phyloP scores from a whole-genome alignment of 2,329 filamentous ascomycete species.

The Hirsutella rhossiliensis region DNA sequence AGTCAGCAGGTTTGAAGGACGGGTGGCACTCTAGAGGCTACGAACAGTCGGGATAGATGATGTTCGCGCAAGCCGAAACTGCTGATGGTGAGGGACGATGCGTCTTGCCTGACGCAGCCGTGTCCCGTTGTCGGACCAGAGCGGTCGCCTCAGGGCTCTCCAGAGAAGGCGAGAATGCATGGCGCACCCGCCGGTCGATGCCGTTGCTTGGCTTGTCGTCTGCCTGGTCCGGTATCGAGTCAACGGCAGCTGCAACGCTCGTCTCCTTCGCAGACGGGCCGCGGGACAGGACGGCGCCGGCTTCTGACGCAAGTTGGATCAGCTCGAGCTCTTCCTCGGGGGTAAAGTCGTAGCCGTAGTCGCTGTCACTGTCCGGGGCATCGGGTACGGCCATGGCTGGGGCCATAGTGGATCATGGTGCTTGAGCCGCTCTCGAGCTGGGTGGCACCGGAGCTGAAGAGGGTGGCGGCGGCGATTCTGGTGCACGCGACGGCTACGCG shows the following conservation, averaged over 20 bases:
- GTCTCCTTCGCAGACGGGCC: not conserved
- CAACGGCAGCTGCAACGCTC: conserved; percentile 5
- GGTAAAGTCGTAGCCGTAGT: conserved; percentile 35
- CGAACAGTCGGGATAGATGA: conserved; percentile 43
- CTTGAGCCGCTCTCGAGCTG: not conserved
- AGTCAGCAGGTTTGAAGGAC: conserved; percentile 36
- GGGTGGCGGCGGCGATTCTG: not conserved
- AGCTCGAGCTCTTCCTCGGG: conserved; percentile 32
- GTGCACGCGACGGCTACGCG: not conserved
- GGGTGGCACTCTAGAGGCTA: conserved; percentile 4
- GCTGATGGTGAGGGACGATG: not conserved
- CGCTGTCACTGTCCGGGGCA: conserved; percentile 22
- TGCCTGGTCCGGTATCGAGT: conserved; percentile 11
- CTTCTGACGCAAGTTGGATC: conserved; percentile 15
- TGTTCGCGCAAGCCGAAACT: conserved; percentile 11
- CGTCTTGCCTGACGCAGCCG: not conserved
- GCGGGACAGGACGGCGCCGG: not conserved
- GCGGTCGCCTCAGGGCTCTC: too few relatives aligned
- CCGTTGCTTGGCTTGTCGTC: not conserved
- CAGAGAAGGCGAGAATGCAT: too few relatives aligned
- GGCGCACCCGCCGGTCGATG: too few relatives aligned
- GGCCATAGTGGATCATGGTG: not conserved
- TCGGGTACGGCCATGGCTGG: conserved; percentile 3
- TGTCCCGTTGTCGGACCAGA: not conserved
- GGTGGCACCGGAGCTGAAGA: not conserved